Conservation (phyloP, 495 filamentous ascomycete genomes). For the Margaritispora aquatica region DNA sequence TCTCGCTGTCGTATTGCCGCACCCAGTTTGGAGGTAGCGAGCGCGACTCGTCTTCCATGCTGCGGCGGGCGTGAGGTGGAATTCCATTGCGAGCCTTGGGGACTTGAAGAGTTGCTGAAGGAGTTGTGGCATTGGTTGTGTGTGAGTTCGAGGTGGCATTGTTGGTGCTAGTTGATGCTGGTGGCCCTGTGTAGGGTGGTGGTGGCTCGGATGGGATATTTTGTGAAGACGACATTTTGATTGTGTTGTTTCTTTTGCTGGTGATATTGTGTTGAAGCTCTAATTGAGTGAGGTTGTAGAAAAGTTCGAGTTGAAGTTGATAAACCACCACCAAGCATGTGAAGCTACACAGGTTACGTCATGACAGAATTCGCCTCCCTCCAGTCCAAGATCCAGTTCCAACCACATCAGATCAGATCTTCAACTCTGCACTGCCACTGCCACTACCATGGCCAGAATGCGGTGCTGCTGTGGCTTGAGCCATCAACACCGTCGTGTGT, state of each 20-base stretch:
- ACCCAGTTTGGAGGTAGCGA: constrained; percentile 39
- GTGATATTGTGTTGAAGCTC: neutral
- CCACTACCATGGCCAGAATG: no score
- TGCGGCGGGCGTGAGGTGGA: constrained; percentile 33
- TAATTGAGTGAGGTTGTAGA: neutral
- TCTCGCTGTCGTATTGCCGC: constrained; percentile 35
- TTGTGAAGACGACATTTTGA: neutral
- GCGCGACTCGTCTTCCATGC: constrained; percentile 44
- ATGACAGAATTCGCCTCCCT: neutral
- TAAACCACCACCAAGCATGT: neutral
- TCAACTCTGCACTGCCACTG: neutral
- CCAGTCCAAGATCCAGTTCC: neutral
- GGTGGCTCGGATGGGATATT: constrained; percentile 12
- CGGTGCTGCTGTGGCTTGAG: neutral
- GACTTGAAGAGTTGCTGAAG: neutral
- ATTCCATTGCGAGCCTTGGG: constrained; percentile 33
- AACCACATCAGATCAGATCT: neutral
- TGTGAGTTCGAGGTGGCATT: neutral
- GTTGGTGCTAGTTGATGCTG: neutral
- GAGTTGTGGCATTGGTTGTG: neutral
- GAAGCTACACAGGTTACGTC: constrained; percentile 3
- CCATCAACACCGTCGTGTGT: constrained; percentile 15
- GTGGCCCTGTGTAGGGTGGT: constrained; percentile 5
- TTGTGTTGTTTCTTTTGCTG: neutral
- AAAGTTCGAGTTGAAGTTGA: neutral